Base-by-base conservation (phyloP, 2,329 filamentous ascomycete species). In the Trichoderma sp. region DNA sequence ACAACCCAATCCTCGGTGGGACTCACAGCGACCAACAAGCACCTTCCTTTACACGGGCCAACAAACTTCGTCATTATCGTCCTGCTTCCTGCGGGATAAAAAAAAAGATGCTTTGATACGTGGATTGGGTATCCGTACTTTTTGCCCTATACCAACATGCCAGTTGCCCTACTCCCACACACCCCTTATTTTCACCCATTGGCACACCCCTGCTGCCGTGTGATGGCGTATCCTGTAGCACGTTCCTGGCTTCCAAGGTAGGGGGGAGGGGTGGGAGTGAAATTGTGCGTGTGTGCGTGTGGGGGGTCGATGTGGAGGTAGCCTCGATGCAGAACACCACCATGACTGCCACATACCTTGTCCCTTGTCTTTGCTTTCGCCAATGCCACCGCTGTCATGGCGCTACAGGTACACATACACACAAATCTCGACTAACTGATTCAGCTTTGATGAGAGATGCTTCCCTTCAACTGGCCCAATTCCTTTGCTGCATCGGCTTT, bases 71-170 rank as follows among this genome's bases (percentile, higher is more conserved):
- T 76, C 74, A 76, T 75, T 74, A 73, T 78, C 74, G 74, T 76
- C 72, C 75, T 78, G 75, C 74, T 76, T 75, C 74, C 76, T 81
- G 80, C 79, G 77, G 79, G 79, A 79, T 77, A 79, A 78, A 80
- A 76, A 55, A 70, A 64, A 68, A 67, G 78, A 78, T 76, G 75
- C 76, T 76, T 79, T 77, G 76, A 78, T 80, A 76, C 78, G 75
- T 80, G 78, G 76, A 81, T 82, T 81, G 80, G 80, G 80, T 81
- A 82, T 78, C 80, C 78, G 74, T 81, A 81, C 80, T 77, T 80
- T 73, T 76, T 76, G 78, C 76, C 78, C 79, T 79, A 81, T 81
- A 77, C 73, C 73, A 74, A 72, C 71, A 57, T 74, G 74, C 72
- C 74, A 74, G 75, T 77, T 72, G 66, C 71, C 71, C 71, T 72